A percentile compares a stretch with the other conserved stretches of the same genome.
Evolutionary conservation across 2,329 filamentous ascomycete genomes (phyloP).

Genomic region (Neonectria hederae): DNA sequence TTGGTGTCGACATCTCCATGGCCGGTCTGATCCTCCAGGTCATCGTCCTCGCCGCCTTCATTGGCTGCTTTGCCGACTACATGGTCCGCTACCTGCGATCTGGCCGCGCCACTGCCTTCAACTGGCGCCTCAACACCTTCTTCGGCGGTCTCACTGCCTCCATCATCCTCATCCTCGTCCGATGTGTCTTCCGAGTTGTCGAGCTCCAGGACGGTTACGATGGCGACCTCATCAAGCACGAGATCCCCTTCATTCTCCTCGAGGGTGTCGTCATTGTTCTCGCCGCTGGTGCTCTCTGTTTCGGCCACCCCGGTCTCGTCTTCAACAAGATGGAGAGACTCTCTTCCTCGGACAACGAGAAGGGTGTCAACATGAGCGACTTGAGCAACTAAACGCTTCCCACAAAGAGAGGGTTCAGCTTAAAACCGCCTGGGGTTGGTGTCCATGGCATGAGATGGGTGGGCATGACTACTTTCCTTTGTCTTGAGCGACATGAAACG

Average conservation of each 20-base stretch:
- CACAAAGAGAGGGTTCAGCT: conserved; percentile 1
- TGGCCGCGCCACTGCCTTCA: conserved; percentile 35
- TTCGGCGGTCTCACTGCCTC: conserved; percentile 62
- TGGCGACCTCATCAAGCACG: conserved; percentile 62
- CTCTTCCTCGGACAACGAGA: conserved; percentile 40
- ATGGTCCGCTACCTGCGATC: conserved; percentile 53
- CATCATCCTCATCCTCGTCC: conserved; percentile 67
- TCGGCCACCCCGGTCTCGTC: conserved; percentile 55
- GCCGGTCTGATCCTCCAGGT: conserved; percentile 69
- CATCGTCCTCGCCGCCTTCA: conserved; percentile 63
- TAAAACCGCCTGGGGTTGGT: neutral
- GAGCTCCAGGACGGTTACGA: conserved; percentile 72
- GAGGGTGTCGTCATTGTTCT: conserved; percentile 57
- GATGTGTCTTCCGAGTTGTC: conserved; percentile 71
- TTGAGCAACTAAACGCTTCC: conserved; percentile 23
- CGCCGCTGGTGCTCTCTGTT: conserved; percentile 49
- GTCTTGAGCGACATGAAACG: conserved; percentile 20
- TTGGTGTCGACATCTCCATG: conserved; percentile 52
- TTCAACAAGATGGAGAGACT: conserved; percentile 42
- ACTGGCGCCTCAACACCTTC: conserved; percentile 54
- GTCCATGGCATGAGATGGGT: neutral
- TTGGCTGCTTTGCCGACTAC: conserved; percentile 59
- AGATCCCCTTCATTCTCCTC: conserved; percentile 62
- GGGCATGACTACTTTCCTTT: conserved; percentile 21
- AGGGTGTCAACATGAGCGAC: conserved; percentile 22